Evolutionary conservation across 169 alveolate genomes (phyloP), one percentile per base, ranked within the genome.

Genomic region (Cryptosporidium bovis): DNA sequence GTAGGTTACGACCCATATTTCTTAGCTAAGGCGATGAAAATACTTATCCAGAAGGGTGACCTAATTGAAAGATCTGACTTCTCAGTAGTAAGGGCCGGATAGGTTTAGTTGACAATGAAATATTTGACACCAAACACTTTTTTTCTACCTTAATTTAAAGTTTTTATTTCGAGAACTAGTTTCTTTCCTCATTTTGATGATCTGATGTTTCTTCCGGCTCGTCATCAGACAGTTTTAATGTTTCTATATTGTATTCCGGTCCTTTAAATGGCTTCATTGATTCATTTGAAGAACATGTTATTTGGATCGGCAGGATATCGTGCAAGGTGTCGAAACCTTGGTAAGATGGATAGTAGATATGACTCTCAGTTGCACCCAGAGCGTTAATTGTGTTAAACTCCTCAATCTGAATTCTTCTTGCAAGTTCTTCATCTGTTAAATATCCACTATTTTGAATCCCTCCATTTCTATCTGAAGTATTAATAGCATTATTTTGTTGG

Each of bases 1-100:
- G 50, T 62, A 15, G 87, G 87, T 58, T 77, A 60, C 44, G 87
- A 77, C 50, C 87, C 87, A 48, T 34, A 77, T 77, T 77, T 58
- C 24, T 31, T 77, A 27, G 40, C 87, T 20, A 77, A 77, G 53
- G 87, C 87, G 1, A 56, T 77, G 69, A 77, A 62, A 44, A 77
- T 77, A 12, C 71, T 77, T 16, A 20, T 77, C 2, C 87, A 77
- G 18, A 58, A 62, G 31, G 87, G 87, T 1, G 87, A 77, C 51
- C 34, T 77, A 34, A 48, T 77, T 13, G 87, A 77, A 27, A 77
- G 87, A 24, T 77, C 87, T 2, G 87, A 77, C 50, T 62, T 60
- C 65, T 60, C 87, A 33, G 48, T 77, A 18, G 40, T 77, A 10
- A 77, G 87, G 18, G 64, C 56, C 20, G 64, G 51, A 24, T 77